Evolutionary conservation across 2,329 filamentous ascomycete genomes (phyloP), one percentile per base, ranked within the genome.

Genomic region (Ascochyta lentis): DNA sequence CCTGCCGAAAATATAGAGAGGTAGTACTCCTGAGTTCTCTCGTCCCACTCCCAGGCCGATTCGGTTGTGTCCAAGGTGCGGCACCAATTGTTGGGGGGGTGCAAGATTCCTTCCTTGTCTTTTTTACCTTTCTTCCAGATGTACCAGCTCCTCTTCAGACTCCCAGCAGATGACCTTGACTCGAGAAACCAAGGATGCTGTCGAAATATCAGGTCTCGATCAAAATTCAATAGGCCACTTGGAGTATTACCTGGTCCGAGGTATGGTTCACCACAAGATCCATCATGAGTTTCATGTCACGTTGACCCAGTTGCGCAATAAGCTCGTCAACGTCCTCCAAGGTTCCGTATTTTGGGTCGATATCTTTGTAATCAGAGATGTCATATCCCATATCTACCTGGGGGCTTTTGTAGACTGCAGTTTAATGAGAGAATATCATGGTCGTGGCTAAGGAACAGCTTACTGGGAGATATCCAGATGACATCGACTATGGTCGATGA

Each of bases 231-330:
- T 4, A 27, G 27, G 13, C 33, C 6, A 7, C 16, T 3, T 44
- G 2, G 15, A 15, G 33, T 22, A 19, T 33, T 34, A 44, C 41
- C 41, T 44, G 41, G 26, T 44, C 16, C 22, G 41, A 44, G n/a
- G 41, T 44, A 29, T 44, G 41, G 27, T 44, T 44, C 5, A 44
- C 41, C 4, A 44, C 41, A 8, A 44, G 41, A 44, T 44, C 41
- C 41, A 44, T 44, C 41, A 44, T 44, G 27, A 44, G 41, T n/a
- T 44, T 44, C 41, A 44, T 44, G 27, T 44, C 27, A 33, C 41
- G 41, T 33, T 44, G 15, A 9, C 26, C 16, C n/a, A 44, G 41
- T n/a, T 44, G 2, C 16, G 26, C 13, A 27, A 44, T 44, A 16
- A 44, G 41, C 16, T 44, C 27, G 16, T 44, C 41, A 44, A 44